These are phyloP conservation scores for Incumbomyces delicatus DNA, from an alignment of 2,329 filamentous ascomycete species.

Conservation along the genomic window DNA sequence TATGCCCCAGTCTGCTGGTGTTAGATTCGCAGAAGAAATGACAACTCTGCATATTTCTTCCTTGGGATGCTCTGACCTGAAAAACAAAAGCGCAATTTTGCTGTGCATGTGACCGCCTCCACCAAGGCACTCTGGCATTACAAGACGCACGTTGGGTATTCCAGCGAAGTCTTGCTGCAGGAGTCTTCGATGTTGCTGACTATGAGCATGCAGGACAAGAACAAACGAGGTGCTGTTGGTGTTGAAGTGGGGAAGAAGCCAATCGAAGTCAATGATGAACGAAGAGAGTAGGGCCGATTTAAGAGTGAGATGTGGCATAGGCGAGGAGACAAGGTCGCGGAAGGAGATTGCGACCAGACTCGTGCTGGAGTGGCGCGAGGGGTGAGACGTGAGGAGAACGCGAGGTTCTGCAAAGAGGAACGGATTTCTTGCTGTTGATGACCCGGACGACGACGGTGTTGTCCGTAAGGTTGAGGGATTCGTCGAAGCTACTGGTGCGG, in stretches of 20 bases:
- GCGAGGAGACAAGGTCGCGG: conserved; percentile 72
- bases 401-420: conserved; percentile 49
- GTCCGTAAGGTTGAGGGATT: neutral
- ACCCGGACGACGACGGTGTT: too few relatives aligned
- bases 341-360: conserved; percentile 22
- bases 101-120: conserved; percentile 81
- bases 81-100: conserved; percentile 85
- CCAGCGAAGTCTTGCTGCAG: conserved; percentile 31
- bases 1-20: conserved; percentile 83
- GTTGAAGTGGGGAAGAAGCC: conserved; percentile 65
- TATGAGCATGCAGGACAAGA: conserved; percentile 52
- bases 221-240: conserved; percentile 51
- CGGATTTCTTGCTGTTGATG: conserved; percentile 10
- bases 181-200: conserved; percentile 32
- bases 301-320: conserved; percentile 63
- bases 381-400: conserved; percentile 74
- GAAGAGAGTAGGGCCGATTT: conserved; percentile 74
- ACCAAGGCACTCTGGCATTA: conserved; percentile 54
- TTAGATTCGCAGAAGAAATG: conserved; percentile 78
- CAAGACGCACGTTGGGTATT: conserved; percentile 50
- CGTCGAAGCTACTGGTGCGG: conserved; percentile 1
- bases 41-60: conserved; percentile 50
- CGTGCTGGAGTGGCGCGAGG: conserved; percentile 48
- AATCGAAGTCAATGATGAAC: conserved; percentile 75
- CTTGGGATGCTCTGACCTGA: conserved; percentile 33